Base-by-base conservation (phyloP, 2,329 filamentous ascomycete genomes). In the Colletotrichum sojae region DNA sequence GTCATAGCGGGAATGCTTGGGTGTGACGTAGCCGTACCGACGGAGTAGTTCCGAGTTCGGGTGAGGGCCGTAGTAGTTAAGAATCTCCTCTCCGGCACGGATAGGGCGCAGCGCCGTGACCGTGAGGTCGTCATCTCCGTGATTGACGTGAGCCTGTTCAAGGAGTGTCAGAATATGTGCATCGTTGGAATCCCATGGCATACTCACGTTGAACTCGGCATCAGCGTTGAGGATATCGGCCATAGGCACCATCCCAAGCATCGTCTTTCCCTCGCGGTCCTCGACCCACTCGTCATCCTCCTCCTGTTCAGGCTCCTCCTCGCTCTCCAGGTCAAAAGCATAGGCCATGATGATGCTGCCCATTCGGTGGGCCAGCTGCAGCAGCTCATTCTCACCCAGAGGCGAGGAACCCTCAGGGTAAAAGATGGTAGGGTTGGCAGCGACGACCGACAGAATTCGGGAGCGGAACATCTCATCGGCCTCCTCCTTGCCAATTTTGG, bases 271-370 rank as follows among this genome's bases (percentile, higher is more conserved):
- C 3, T 90, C 85, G 58, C 85, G 85, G 64, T 92, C 90, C 65
- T 91, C 89, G 1, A 91, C 85, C 83, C 91, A 92, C 51, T 88
- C 31, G 9, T 36, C 89, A 25, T 90, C 89, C 6, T 87, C 83
- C 13, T 90, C 87, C 3, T 88, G 85, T 16, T 89, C 88, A 0
- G 88, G 84, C 5, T 90, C 84, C 22, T 89, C 86, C 0, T 82
- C 78, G 8, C 83, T 84, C 55, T 89, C 88, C 6, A 97, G 87
- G 73, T 97, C 94, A 77, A 97, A 97, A 0, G 94, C 94, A 77
- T 97, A 97, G 0, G 94, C 92, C 94, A 97, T 97, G 73, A 97
- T 95, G 16, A 92, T 90, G 70, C 92, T 95, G 1, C 93, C 94
- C 91, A 97, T 95, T 9, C 89, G 86, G 77, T 97, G 94, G 60